phyloP scores from a whole-genome alignment of 805 yeast species.

The Kodamaea restingae region DNA sequence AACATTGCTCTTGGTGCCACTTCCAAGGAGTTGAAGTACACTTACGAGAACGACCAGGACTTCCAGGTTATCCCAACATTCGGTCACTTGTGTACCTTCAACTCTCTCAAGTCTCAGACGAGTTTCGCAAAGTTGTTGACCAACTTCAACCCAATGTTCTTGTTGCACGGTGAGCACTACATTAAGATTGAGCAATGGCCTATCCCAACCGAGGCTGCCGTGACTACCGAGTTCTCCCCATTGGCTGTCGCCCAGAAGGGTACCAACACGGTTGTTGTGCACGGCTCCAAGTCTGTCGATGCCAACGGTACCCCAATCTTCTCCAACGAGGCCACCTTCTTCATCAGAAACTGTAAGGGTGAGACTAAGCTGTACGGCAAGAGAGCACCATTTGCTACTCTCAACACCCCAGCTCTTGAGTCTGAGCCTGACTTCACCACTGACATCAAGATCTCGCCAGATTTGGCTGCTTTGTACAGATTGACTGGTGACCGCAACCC shows the following conservation, averaged over 20 bases:
- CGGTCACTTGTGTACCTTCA: slow-evolving; percentile 85
- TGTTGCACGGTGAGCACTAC: slow-evolving; percentile 95
- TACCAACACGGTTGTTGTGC: slow-evolving; percentile 75
- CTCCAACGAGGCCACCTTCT: slow-evolving; percentile 79
- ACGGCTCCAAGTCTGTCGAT: slow-evolving; percentile 68
- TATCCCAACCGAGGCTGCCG: slow-evolving; percentile 64
- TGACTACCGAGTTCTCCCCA: slow-evolving; percentile 62
- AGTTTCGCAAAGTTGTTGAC: slow-evolving; percentile 61
- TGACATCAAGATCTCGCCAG: slow-evolving; percentile 54
- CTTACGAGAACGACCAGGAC: slow-evolving; percentile 68
- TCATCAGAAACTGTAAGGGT: slow-evolving; percentile 72
- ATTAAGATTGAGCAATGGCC: slow-evolving; percentile 72
- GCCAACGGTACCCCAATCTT: slow-evolving; percentile 67
- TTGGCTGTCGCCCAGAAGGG: slow-evolving; percentile 80
- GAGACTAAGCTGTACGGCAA: slow-evolving; percentile 44
- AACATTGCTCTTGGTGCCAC: slow-evolving; percentile 88
- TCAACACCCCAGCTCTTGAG: slow-evolving; percentile 58
- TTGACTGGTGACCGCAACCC: slow-evolving; percentile 94
- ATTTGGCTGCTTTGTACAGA: slow-evolving; percentile 88
- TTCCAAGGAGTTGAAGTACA: slow-evolving; percentile 69
- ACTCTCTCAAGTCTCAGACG: slow-evolving; percentile 51
- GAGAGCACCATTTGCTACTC: slow-evolving; percentile 58
- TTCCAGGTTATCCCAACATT: slow-evolving; percentile 87
- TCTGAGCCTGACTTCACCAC: slow-evolving; percentile 63
- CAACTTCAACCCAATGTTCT: slow-evolving; percentile 82